Percentiles rank a stretch among this genome's conserved stretches.
These are phyloP conservation scores for Tripterygium wilfordii DNA, from an alignment of 177 flowering plant species.

Conservation along the genomic window DNA sequence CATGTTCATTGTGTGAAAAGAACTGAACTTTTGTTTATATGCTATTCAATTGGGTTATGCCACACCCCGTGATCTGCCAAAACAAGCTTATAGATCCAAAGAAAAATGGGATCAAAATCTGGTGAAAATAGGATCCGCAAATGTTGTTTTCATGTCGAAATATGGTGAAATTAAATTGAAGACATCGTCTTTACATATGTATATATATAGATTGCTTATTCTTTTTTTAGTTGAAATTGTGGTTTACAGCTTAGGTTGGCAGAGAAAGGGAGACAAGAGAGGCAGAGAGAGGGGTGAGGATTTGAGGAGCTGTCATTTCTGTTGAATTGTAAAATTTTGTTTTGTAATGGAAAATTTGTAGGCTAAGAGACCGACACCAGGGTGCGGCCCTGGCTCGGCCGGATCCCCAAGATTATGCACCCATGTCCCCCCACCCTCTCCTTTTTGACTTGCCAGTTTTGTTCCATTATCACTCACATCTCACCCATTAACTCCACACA, in stretches of 20 bases:
- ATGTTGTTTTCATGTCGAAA: too few species aligned
- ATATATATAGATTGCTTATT: neutral
- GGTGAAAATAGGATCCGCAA: too few species aligned
- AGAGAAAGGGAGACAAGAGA: slow-evolving; percentile 6
- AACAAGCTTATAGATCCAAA: too few species aligned
- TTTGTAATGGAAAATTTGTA: slow-evolving; percentile 10
- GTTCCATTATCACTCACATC: neutral
- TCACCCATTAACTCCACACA: neutral
- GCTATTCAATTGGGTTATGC: too few species aligned
- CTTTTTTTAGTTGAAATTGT: neutral
- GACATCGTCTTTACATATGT: neutral
- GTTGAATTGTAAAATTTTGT: slow-evolving; percentile 1
- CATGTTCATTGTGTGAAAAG: too few species aligned
- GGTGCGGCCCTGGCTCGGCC: slow-evolving; percentile 35
- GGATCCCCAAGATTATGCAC: slow-evolving; percentile 37
- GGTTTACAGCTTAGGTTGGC: slow-evolving; percentile 20
- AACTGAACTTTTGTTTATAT: too few species aligned
- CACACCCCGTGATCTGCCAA: too few species aligned
- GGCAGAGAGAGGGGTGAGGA: slow-evolving; percentile 14
- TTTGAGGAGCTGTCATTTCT: slow-evolving; percentile 29
- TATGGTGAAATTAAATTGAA: too few species aligned
- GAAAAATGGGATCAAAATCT: too few species aligned
- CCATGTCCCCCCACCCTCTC: slow-evolving; percentile 20
- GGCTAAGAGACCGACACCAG: slow-evolving; percentile 39
- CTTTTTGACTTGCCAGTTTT: neutral